These are phyloP conservation scores for Diutina sp. DNA, from an alignment of 1,139 yeast species.

Conservation along the genomic window DNA sequence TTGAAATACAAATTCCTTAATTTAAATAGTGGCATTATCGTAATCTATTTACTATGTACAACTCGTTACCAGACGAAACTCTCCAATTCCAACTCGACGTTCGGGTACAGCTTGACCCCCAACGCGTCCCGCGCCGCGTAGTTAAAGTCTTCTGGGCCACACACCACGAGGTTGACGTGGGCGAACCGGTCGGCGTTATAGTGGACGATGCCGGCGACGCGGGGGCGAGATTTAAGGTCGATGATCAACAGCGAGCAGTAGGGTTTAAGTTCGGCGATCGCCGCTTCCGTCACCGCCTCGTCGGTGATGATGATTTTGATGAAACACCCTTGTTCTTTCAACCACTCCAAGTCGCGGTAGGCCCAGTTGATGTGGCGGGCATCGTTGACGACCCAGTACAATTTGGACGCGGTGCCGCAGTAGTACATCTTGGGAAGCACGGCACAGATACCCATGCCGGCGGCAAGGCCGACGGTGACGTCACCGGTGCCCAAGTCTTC, in stretches of 20 bases:
- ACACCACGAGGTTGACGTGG: not conserved
- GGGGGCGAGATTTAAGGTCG: not conserved
- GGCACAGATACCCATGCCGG: conserved; percentile 8
- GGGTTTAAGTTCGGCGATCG: not conserved
- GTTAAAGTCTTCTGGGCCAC: not conserved
- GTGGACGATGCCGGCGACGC: not conserved
- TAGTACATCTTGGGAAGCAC: conserved; percentile 6
- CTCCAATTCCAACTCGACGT: not conserved
- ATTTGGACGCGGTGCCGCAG: conserved; percentile 4
- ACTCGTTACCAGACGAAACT: not conserved
- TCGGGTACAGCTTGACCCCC: not conserved
- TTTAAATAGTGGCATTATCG: too few species aligned
- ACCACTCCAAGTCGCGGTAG: conserved; percentile 5
- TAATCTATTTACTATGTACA: too few species aligned
- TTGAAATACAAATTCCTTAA: too few species aligned
- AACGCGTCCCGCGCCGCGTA: not conserved
- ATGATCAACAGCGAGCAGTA: not conserved
- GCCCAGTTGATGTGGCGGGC: conserved; percentile 5
- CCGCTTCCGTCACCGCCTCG: not conserved
- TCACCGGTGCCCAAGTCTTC: conserved; percentile 3
- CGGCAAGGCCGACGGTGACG: conserved; percentile 7
- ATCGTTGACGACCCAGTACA: conserved; percentile 6
- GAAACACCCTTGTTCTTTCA: not conserved
- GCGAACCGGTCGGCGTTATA: not conserved
- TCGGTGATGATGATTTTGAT: not conserved